Conservation (phyloP, 306 rosid genomes). For the Canavalia gladiata region DNA sequence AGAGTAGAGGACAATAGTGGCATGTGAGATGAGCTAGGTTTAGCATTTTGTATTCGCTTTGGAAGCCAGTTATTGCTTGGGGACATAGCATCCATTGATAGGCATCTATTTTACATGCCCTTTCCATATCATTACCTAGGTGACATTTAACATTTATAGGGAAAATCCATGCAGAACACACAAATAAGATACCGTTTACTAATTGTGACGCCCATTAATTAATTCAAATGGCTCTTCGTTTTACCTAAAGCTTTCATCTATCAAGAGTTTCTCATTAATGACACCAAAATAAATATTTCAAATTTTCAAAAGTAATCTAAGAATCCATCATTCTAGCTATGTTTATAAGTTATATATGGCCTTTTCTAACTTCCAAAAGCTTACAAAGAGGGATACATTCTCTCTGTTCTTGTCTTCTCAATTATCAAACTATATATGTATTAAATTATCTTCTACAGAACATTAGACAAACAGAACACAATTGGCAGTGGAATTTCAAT, state of each 20-base stretch:
- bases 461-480: neutral
- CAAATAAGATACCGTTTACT: neutral
- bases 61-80: slow-evolving; percentile 7
- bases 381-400: too few species aligned
- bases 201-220: neutral
- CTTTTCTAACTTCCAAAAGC: neutral
- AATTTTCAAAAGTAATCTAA: neutral
- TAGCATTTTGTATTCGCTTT: slow-evolving; percentile 7
- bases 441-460: neutral
- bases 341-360: neutral
- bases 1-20: neutral
- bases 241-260: neutral
- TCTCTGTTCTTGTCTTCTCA: neutral
- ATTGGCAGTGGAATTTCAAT: neutral
- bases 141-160: neutral
- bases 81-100: neutral
- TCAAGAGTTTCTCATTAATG: neutral
- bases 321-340: neutral
- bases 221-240: neutral
- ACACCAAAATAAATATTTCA: neutral
- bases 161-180: slow-evolving; percentile 12
- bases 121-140: neutral
- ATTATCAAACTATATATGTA: neutral
- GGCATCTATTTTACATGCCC: neutral
- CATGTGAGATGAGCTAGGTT: slow-evolving; percentile 32